Evolutionary conservation across 345 rosid species (phyloP).

Genomic region (Kernera saxatilis): DNA sequence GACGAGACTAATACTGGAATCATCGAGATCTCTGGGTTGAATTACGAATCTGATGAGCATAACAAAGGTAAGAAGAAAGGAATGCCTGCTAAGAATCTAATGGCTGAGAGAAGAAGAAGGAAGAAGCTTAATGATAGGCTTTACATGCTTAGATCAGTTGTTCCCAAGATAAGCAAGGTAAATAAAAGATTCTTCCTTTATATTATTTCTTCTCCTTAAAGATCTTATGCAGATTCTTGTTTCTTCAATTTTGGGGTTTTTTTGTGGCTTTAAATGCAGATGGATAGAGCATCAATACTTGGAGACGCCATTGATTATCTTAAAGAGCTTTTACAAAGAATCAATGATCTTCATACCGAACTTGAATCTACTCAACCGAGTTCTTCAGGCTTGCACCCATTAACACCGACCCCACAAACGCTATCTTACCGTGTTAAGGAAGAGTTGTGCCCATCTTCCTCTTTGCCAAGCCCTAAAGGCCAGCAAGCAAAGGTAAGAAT

Average conservation of each 20-base stretch:
- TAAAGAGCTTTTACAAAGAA: slow-evolving; percentile 91
- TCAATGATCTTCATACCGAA: slow-evolving; percentile 87
- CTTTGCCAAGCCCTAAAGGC: slow-evolving; percentile 73
- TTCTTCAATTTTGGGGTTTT: background rate
- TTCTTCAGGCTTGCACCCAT: slow-evolving; percentile 55
- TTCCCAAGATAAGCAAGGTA: slow-evolving; percentile 98
- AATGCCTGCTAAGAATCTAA: slow-evolving; percentile 83
- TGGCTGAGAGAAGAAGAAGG: slow-evolving; percentile 95
- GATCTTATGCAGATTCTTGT: background rate
- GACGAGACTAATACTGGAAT: slow-evolving; percentile 21
- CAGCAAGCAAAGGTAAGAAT: slow-evolving; percentile 71
- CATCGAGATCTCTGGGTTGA: slow-evolving; percentile 50
- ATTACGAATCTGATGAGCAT: slow-evolving; percentile 67
- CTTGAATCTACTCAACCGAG: slow-evolving; percentile 64
- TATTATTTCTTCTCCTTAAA: background rate
- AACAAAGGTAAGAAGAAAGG: slow-evolving; percentile 78
- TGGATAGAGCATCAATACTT: slow-evolving; percentile 95
- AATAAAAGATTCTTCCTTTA: background rate
- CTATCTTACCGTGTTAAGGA: slow-evolving; percentile 75
- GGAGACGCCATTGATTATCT: slow-evolving; percentile 94
- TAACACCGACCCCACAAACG: slow-evolving; percentile 76
- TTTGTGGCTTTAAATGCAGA: slow-evolving; percentile 35
- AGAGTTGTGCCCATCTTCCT: slow-evolving; percentile 62
- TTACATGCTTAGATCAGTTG: slow-evolving; percentile 96
- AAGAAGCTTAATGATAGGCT: slow-evolving; percentile 97